phyloP scores from a whole-genome alignment of 2,329 filamentous ascomycete species.

The Thielaviopsis ethacetica region DNA sequence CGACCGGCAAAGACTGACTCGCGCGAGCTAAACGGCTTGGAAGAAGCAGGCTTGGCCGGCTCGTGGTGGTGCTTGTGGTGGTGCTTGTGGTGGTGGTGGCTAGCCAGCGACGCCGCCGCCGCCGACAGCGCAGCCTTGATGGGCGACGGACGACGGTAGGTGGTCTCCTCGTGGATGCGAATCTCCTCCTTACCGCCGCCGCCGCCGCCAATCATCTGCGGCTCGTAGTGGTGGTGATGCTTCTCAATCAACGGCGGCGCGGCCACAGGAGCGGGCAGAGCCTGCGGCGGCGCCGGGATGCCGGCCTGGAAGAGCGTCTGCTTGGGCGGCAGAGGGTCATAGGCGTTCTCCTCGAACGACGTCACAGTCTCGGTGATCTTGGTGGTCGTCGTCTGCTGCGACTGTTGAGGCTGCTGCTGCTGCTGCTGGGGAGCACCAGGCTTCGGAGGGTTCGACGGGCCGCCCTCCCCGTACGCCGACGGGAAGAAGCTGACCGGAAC shows the following conservation, averaged over 20 bases:
- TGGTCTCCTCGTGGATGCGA: conserved; percentile 10
- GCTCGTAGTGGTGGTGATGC: conserved; percentile 5
- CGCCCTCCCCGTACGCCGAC: conserved; percentile 70
- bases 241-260: neutral
- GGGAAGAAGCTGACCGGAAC: conserved; percentile 99
- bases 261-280: neutral
- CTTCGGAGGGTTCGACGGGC: neutral
- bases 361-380: conserved; percentile 10
- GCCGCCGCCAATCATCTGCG: neutral
- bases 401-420: conserved; percentile 17
- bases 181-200: conserved; percentile 1
- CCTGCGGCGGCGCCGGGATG: conserved; percentile 6
- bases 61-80: neutral
- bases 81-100: neutral
- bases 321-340: conserved; percentile 21
- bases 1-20: conserved; percentile 2
- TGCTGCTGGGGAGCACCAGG: conserved; percentile 10
- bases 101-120: neutral
- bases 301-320: conserved; percentile 11
- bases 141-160: conserved; percentile 5
- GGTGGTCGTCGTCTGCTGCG: conserved; percentile 26
- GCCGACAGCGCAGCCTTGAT: conserved; percentile 7
- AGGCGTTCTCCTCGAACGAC: conserved; percentile 64
- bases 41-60: neutral
- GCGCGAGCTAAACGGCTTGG: neutral